Conservation (phyloP, 768 basidiomycete species). For the Lyophyllum decastes region DNA sequence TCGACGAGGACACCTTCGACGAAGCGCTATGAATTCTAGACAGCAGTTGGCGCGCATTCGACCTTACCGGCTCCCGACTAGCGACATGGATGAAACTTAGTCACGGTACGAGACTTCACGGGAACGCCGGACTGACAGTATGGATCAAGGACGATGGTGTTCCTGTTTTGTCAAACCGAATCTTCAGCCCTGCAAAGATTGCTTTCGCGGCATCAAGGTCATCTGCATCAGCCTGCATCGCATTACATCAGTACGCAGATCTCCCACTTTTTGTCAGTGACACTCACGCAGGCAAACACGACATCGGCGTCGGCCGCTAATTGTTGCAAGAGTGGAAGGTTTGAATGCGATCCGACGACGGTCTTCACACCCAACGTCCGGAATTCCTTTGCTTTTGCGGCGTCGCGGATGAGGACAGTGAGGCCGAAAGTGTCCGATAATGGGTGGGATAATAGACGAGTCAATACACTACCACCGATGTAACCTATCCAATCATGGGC, state of each 20-base stretch:
- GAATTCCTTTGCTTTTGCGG: constrained; percentile 37
- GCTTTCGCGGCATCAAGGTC: constrained; percentile 37
- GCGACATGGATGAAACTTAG: background rate
- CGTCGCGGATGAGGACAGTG: constrained; percentile 46
- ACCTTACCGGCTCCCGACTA: constrained; percentile 35
- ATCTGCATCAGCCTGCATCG: constrained; percentile 38
- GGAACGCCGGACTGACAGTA: constrained; percentile 35
- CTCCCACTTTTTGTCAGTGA: background rate
- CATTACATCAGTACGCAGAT: background rate
- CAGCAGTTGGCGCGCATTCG: background rate
- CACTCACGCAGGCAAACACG: constrained; percentile 41
- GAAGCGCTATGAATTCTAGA: background rate
- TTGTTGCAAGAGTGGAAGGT: constrained; percentile 37
- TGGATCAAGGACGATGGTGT: constrained; percentile 39
- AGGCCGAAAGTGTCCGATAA: constrained; percentile 41
- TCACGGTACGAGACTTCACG: background rate
- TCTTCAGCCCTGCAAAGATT: constrained; percentile 38
- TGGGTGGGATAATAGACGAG: constrained; percentile 45
- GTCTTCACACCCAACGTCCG: constrained; percentile 35
- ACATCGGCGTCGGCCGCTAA: constrained; percentile 46
- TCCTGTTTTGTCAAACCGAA: constrained; percentile 33
- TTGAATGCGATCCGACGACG: constrained; percentile 40
- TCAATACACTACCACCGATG: constrained; percentile 56
- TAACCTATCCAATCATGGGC: constrained; percentile 38
- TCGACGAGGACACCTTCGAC: constrained; percentile 40